phyloP scores from a whole-genome alignment of 768 basidiomycete genomes.

The Russula sp. region DNA sequence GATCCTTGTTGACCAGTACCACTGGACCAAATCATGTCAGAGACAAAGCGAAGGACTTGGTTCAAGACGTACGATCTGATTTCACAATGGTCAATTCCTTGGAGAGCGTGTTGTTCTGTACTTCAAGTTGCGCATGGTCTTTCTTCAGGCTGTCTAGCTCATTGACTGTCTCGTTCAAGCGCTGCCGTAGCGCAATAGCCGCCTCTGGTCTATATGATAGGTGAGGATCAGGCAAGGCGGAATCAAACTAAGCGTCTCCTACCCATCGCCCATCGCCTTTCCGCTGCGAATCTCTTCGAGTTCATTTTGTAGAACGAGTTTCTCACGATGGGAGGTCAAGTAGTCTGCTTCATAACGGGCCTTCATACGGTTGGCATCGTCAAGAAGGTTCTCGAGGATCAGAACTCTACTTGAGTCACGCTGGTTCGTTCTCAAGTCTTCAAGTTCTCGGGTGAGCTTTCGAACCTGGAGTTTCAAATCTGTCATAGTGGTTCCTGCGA shows the following conservation, averaged over 20 bases:
- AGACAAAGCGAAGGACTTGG: constrained; percentile 9
- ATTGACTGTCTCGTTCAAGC: constrained; percentile 83
- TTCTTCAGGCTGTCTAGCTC: constrained; percentile 70
- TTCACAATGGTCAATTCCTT: constrained; percentile 79
- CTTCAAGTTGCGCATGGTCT: constrained; percentile 66
- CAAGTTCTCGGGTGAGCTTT: constrained; percentile 77
- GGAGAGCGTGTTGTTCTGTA: constrained; percentile 57
- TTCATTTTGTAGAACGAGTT: constrained; percentile 72
- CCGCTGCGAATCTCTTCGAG: constrained; percentile 88
- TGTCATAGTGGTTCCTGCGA: constrained; percentile 83
- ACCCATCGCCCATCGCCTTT: constrained; percentile 83
- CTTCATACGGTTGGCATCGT: constrained; percentile 90
- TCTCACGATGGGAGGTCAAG: constrained; percentile 77
- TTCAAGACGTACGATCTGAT: constrained; percentile 65
- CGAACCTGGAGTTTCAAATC: constrained; percentile 87
- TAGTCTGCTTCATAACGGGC: constrained; percentile 86
- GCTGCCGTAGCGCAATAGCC: constrained; percentile 82
- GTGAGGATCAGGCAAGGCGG: neutral
- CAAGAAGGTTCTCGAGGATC: constrained; percentile 87
- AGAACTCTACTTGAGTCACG: constrained; percentile 72
- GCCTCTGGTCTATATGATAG: constrained; percentile 64
- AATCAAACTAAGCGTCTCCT: constrained; percentile 30
- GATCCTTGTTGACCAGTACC: constrained; percentile 88
- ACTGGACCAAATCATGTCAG: constrained; percentile 48
- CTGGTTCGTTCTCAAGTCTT: constrained; percentile 67